Percentiles rank a stretch among this genome's conserved stretches.
Conservation (phyloP, 1,284 basidiomycete species). For the Schizopora paradoxa region DNA sequence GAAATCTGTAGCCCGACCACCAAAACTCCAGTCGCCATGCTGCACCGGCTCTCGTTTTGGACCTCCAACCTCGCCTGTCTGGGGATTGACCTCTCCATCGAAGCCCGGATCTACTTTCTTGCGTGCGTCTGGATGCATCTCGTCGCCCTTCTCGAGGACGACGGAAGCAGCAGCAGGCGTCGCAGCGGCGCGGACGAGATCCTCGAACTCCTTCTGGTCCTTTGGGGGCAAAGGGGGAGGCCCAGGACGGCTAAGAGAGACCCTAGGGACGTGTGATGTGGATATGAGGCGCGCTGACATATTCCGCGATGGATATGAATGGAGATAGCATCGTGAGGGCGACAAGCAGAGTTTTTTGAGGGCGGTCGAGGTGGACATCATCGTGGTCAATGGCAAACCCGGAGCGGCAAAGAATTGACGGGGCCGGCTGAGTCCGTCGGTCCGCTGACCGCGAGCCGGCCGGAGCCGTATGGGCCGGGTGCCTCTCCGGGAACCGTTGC, state of each 20-base stretch:
- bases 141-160: slow-evolving; percentile 12
- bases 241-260: slow-evolving; percentile 49
- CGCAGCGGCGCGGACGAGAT: slow-evolving; percentile 54
- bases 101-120: slow-evolving; percentile 56
- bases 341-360: neutral
- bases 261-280: slow-evolving; percentile 18
- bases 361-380: no score
- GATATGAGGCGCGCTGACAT: neutral
- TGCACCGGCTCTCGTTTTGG: slow-evolving; percentile 72
- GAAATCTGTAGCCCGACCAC: slow-evolving; percentile 78
- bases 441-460: no score
- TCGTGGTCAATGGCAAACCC: no score
- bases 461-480: no score
- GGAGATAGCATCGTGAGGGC: neutral
- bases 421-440: no score
- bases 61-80: slow-evolving; percentile 70
- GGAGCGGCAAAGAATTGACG: no score
- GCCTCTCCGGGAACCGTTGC: no score
- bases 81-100: slow-evolving; percentile 67
- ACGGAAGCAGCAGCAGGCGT: slow-evolving; percentile 32
- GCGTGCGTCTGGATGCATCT: slow-evolving; percentile 65
- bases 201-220: slow-evolving; percentile 73
- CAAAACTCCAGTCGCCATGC: slow-evolving; percentile 78
- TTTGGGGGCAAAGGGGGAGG: slow-evolving; percentile 66
- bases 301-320: neutral